phyloP scores from a whole-genome alignment of 2,329 filamentous ascomycete species.

The Allantophomopsis cytisporea region DNA sequence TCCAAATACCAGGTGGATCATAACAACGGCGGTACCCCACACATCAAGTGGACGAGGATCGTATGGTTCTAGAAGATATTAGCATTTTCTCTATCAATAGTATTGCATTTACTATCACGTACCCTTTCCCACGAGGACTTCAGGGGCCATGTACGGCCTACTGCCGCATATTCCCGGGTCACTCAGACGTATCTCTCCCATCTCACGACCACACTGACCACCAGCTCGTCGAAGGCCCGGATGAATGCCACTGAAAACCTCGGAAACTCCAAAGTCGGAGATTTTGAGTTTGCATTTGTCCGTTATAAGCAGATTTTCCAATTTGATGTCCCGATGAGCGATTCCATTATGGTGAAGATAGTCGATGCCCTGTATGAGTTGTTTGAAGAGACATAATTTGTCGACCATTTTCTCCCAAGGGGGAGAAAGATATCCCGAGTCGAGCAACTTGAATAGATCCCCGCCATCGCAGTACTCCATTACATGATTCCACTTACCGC shows the following conservation, averaged over 20 bases:
- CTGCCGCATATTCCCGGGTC: constrained; percentile 74
- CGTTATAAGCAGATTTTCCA: constrained; percentile 73
- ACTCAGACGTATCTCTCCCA: constrained; percentile 59
- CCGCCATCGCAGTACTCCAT: constrained; percentile 86
- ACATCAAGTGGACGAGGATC: constrained; percentile 74
- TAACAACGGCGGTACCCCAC: constrained; percentile 77
- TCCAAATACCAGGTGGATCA: constrained; percentile 61
- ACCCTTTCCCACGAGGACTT: constrained; percentile 58
- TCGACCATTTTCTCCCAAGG: constrained; percentile 51
- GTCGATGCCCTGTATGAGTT: constrained; percentile 67
- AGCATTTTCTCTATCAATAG: not conserved
- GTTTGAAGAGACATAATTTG: constrained; percentile 78
- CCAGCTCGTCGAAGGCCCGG: constrained; percentile 62
- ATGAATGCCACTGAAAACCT: constrained; percentile 73
- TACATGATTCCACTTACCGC: constrained; percentile 73
- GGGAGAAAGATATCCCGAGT: constrained; percentile 50
- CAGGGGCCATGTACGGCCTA: constrained; percentile 76
- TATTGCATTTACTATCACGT: constrained; percentile 21
- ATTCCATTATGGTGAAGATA: constrained; percentile 78
- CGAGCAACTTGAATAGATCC: constrained; percentile 64
- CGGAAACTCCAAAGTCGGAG: constrained; percentile 81
- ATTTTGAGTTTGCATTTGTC: constrained; percentile 77
- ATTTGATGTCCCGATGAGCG: constrained; percentile 82
- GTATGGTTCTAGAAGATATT: constrained; percentile 29
- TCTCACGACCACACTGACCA: constrained; percentile 60